Base-by-base conservation (phyloP, 2,329 filamentous ascomycete species). In the Aspergillus awamori region DNA sequence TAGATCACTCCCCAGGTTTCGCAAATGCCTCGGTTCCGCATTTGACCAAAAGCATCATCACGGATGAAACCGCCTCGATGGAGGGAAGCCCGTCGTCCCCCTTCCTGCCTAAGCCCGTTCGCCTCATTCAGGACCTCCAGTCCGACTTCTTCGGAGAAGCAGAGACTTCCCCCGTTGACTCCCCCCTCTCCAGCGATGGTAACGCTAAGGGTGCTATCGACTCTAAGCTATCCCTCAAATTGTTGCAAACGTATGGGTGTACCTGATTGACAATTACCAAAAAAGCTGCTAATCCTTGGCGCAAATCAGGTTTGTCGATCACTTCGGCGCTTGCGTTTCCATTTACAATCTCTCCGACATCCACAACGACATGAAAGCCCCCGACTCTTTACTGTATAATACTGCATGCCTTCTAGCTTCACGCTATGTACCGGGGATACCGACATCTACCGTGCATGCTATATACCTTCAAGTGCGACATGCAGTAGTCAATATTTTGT, bases 391-490 rank as follows among this genome's bases (percentile, higher is more conserved):
- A 15, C 67, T 75, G 20, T 74, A 74, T 61, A 74, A 69, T 45
- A 74, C 72, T 13, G 72, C 73, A 17, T 75, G 73, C 57, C 63
- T 75, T 3, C 53, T 75, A 20, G 73, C 72, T 11, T 71, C 73
- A 22, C 73, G 72, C 7, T 74, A 75, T 65, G 58, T 76, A 8
- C 73, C 73, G 4, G 71, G 70, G 1, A 69, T 75, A 48, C 68
- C 72, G 15, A 58, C 66, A 38, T 66, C 69, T 8, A 68, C 70
- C 7, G 63, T 69, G 6, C 69, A 72, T 51, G 66, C 69, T 20
- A 72, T 74, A 41, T 72, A 70, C 38, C 64, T 73, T 33, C 72
- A 72, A 53, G 70, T 75, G n/a, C 72, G 74, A 33, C 70, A 71
- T 63, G 68, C 69, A 20, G 65, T 72, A 8, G 68, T 69, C 8